Evolutionary conservation across 1,139 yeast species (phyloP).

Genomic region (Nakaseomyces delphensis): DNA sequence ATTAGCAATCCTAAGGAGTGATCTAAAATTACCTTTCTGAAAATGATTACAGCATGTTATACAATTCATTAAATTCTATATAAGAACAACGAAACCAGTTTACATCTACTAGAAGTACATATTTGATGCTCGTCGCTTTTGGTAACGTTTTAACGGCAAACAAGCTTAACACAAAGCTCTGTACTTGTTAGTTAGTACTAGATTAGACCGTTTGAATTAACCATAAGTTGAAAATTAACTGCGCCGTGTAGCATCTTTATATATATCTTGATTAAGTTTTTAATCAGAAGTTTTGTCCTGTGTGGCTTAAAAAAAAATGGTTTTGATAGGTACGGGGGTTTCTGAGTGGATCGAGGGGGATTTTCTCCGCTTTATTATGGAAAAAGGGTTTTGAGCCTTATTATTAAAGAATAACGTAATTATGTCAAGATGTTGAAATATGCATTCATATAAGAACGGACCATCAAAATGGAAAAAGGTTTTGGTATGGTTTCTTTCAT

Average conservation of each 20-base stretch:
- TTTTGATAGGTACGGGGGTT: slow-evolving; percentile 4
- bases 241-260: no score
- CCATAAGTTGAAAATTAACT: no score
- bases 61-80: neutral
- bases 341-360: slow-evolving; percentile 1
- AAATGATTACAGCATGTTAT: neutral
- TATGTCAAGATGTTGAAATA: neutral
- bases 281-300: no score
- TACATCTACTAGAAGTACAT: no score
- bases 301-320: neutral
- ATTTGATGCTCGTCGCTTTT: no score
- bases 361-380: neutral
- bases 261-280: neutral
- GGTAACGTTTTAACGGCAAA: no score
- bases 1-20: neutral
- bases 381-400: neutral
- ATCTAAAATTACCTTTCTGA: neutral
- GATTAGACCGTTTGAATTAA: no score
- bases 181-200: no score
- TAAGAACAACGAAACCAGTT: no score
- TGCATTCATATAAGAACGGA: neutral
- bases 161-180: no score
- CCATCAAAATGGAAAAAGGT: no score
- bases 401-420: slow-evolving; percentile 3
- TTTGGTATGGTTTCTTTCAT: no score